These are phyloP conservation scores for Kwoniella newhampshirensis DNA, from an alignment of 768 basidiomycete species.

Conservation along the genomic window DNA sequence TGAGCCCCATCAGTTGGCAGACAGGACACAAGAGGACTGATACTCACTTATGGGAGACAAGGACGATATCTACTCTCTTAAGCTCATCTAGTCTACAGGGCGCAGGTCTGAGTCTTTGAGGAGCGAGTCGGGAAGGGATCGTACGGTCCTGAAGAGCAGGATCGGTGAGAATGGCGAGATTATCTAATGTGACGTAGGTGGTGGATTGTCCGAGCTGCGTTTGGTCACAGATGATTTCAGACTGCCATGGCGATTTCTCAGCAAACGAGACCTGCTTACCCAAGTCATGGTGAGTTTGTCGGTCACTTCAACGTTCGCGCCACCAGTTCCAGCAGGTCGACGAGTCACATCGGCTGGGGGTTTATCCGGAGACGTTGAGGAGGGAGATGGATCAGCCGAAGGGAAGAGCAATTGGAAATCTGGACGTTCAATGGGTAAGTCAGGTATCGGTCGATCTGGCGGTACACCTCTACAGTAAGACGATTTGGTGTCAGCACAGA, in stretches of 20 bases:
- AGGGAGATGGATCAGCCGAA: neutral
- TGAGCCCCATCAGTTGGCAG: neutral
- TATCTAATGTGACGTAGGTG: conserved; percentile 49
- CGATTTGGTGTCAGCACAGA: neutral
- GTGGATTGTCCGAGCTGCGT: conserved; percentile 53
- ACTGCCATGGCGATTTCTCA: neutral
- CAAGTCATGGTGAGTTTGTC: conserved; percentile 39
- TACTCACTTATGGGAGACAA: conserved; percentile 52
- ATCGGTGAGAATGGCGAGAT: conserved; percentile 51
- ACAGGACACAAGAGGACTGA: neutral
- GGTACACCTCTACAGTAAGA: conserved; percentile 36
- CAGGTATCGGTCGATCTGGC: conserved; percentile 38
- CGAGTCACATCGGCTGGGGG: conserved; percentile 2
- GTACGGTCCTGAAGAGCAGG: conserved; percentile 51
- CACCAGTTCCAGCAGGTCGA: conserved; percentile 15
- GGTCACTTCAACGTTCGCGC: conserved; percentile 26
- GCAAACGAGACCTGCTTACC: conserved; percentile 20
- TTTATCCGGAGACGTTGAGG: neutral
- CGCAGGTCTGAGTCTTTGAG: conserved; percentile 45
- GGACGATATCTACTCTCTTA: conserved; percentile 48
- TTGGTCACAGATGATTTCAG: neutral
- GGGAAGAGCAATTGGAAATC: conserved; percentile 35
- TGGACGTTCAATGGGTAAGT: conserved; percentile 40
- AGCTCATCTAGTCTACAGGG: conserved; percentile 47
- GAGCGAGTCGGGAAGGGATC: conserved; percentile 41